Conservation (phyloP, 257 asterid species). For the Coffea canephora region DNA sequence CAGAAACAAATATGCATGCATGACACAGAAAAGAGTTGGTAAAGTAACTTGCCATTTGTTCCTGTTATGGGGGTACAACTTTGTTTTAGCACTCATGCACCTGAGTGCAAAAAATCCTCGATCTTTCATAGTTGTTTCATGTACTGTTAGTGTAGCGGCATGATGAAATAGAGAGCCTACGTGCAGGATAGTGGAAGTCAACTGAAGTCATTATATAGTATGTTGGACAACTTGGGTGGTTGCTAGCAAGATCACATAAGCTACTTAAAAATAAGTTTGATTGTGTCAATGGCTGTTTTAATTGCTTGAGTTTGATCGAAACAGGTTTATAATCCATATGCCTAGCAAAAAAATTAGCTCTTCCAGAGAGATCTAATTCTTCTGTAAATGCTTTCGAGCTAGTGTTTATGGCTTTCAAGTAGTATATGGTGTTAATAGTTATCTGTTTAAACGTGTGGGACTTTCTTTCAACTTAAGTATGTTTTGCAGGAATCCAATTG, state of each 20-base stretch:
- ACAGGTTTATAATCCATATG: neutral
- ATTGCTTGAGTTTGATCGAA: neutral
- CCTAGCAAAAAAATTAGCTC: neutral
- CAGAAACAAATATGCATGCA: neutral
- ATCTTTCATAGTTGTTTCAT: neutral
- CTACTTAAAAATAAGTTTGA: neutral
- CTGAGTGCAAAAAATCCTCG: neutral
- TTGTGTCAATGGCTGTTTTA: neutral
- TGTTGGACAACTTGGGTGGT: neutral
- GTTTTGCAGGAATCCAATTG: no score
- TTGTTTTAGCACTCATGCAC: neutral
- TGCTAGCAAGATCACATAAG: neutral
- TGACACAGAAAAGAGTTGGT: neutral
- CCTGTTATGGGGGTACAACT: neutral
- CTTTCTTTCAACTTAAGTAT: neutral
- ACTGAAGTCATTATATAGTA: no score
- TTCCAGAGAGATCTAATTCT: neutral
- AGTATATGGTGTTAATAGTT: neutral
- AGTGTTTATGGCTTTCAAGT: neutral
- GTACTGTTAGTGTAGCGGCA: neutral
- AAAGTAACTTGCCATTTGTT: neutral
- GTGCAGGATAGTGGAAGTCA: neutral
- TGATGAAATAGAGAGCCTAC: neutral
- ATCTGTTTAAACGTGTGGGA: neutral
- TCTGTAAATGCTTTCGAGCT: neutral